A percentile compares a stretch with the other conserved stretches of the same genome.
These are phyloP conservation scores for Bromus sterilis DNA, from an alignment of 176 grass and related monocot species.

Conservation along the genomic window DNA sequence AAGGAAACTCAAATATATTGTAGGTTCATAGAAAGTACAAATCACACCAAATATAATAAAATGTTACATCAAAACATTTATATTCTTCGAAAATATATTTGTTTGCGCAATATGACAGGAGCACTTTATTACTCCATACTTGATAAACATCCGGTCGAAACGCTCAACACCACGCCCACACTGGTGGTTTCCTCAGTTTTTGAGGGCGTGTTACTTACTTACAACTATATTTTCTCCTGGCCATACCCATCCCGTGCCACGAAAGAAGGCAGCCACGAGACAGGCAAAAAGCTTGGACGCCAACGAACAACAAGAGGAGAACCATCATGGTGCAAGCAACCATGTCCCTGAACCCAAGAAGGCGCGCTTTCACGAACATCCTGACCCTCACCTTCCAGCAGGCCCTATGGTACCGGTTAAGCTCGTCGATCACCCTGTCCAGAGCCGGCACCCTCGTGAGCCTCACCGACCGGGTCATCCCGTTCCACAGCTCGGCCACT, in stretches of 20 bases:
- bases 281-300: slow-evolving; percentile 9
- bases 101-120: no score
- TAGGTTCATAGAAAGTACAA: no score
- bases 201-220: no score
- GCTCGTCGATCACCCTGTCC: slow-evolving; percentile 52
- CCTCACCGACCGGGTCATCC: slow-evolving; percentile 72
- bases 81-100: no score
- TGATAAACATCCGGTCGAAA: no score
- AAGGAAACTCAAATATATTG: no score
- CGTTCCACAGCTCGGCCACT: slow-evolving; percentile 70
- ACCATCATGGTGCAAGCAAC: neutral
- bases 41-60: no score
- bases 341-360: slow-evolving; percentile 19
- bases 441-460: slow-evolving; percentile 52
- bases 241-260: neutral
- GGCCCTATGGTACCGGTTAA: slow-evolving; percentile 36
- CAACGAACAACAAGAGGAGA: slow-evolving; percentile 3
- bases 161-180: no score
- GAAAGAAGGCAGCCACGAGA: neutral
- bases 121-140: no score
- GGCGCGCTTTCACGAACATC: slow-evolving; percentile 22
- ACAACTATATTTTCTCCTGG: neutral
- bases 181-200: no score
- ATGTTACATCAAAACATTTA: no score
- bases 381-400: slow-evolving; percentile 60